phyloP scores from a whole-genome alignment of 2,329 filamentous ascomycete species.

The Colletotrichum scovillei region DNA sequence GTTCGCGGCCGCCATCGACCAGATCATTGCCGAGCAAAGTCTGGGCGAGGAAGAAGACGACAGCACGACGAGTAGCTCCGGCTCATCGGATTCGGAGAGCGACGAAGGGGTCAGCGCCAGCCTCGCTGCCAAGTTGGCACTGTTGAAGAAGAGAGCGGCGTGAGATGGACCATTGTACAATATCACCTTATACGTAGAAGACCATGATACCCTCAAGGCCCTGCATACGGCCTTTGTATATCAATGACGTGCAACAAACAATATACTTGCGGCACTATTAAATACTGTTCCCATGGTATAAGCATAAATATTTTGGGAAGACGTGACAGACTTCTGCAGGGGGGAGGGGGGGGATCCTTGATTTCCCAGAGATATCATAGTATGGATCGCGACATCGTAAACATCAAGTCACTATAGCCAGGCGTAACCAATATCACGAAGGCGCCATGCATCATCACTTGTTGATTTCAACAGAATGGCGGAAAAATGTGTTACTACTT shows the following conservation, averaged over 20 bases:
- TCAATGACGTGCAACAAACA: neutral
- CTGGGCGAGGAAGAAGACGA: slow-evolving; percentile 48
- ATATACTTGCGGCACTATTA: neutral
- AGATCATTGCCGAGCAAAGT: slow-evolving; percentile 53
- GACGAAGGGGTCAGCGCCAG: slow-evolving; percentile 29
- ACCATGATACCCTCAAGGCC: slow-evolving; percentile 20
- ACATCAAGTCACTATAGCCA: neutral
- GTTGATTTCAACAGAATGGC: neutral
- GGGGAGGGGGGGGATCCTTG: too few relatives aligned
- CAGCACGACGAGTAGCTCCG: slow-evolving; percentile 55
- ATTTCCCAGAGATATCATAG: too few relatives aligned
- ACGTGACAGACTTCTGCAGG: neutral
- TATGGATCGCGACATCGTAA: neutral
- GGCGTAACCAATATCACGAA: neutral
- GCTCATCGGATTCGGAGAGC: slow-evolving; percentile 46
- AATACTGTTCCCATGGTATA: too few relatives aligned
- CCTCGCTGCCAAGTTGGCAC: slow-evolving; percentile 33
- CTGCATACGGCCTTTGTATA: neutral
- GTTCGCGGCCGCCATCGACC: slow-evolving; percentile 39
- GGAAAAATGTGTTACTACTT: neutral
- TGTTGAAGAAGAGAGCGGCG: slow-evolving; percentile 11
- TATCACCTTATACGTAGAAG: neutral
- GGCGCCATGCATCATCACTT: neutral
- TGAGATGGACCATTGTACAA: neutral
- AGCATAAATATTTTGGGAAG: neutral